These are phyloP conservation scores for Candida odintsovae DNA, from an alignment of 805 yeast genomes.

Conservation along the genomic window DNA sequence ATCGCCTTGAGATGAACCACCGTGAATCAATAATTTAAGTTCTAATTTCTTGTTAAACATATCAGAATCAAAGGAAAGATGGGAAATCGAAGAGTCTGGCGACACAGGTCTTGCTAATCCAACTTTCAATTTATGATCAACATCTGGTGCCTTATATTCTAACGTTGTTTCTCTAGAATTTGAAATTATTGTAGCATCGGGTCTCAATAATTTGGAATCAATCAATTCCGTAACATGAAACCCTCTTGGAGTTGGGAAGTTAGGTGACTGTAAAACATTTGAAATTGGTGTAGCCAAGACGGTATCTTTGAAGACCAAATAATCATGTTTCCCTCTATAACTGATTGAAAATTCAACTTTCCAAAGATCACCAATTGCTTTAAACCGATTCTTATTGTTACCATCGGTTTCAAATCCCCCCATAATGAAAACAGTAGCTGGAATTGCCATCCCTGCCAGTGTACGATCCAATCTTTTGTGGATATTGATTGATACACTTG, in stretches of 20 bases:
- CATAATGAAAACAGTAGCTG: conserved; percentile 36
- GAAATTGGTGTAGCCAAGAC: conserved; percentile 29
- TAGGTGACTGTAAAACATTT: conserved; percentile 4
- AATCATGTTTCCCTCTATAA: conserved; percentile 30
- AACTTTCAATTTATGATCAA: conserved; percentile 4
- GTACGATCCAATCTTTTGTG: conserved; percentile 6
- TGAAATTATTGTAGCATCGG: not conserved
- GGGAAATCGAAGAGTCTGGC: conserved; percentile 6
- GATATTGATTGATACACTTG: conserved; percentile 25
- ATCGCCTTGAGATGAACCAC: conserved; percentile 29
- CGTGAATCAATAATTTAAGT: conserved; percentile 28
- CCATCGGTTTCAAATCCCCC: conserved; percentile 39
- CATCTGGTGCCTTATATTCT: conserved; percentile 1
- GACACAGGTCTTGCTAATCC: conserved; percentile 13
- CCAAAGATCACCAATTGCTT: conserved; percentile 37
- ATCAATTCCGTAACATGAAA: conserved; percentile 28
- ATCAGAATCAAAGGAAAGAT: not conserved
- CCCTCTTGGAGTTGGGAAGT: conserved; percentile 31
- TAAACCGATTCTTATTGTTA: conserved; percentile 21
- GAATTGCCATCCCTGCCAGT: conserved; percentile 9
- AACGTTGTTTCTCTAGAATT: not conserved
- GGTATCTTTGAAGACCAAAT: conserved; percentile 31
- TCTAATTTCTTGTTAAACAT: conserved; percentile 1
- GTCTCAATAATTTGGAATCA: conserved; percentile 8
- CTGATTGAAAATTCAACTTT: conserved; percentile 32